Evolutionary conservation across 2,329 filamentous ascomycete genomes (phyloP).

Genomic region (Geosmithia putterillii): DNA sequence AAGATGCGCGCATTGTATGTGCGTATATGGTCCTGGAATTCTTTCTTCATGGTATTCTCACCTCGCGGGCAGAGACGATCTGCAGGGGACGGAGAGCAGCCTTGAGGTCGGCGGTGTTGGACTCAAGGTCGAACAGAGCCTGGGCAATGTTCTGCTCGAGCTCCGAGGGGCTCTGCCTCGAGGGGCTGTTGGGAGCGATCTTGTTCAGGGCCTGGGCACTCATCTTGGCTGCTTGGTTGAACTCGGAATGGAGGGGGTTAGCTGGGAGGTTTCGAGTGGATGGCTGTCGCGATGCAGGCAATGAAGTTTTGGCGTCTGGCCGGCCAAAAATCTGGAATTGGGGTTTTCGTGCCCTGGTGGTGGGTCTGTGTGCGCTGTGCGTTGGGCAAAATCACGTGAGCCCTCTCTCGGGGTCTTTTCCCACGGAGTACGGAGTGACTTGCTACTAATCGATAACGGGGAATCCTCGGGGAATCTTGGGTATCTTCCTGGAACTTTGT

Average conservation of each 20-base stretch:
- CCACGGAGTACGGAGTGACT: too few species aligned
- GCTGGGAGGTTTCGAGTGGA: conserved; percentile 9
- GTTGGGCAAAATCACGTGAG: neutral
- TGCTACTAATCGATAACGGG: neutral
- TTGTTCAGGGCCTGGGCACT: conserved; percentile 75
- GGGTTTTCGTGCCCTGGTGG: conserved; percentile 24
- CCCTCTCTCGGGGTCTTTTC: neutral
- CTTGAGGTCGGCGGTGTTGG: conserved; percentile 98
- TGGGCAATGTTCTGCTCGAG: conserved; percentile 93
- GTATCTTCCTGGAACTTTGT: neutral
- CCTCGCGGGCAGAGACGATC: conserved; percentile 98
- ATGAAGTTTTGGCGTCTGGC: conserved; percentile 14
- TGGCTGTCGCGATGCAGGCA: conserved; percentile 5
- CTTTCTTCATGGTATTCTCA: conserved; percentile 58
- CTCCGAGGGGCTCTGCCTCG: conserved; percentile 91
- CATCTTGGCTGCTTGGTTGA: conserved; percentile 41
- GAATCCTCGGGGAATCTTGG: neutral
- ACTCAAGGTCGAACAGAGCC: conserved; percentile 98
- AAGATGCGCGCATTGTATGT: conserved; percentile 12
- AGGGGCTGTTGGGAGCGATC: conserved; percentile 96
- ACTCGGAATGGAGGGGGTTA: conserved; percentile 5
- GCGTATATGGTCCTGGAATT: conserved; percentile 14
- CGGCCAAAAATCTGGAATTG: conserved; percentile 19
- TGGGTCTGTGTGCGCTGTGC: conserved; percentile 5
- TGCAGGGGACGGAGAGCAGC: conserved; percentile 91